Percentiles rank a stretch among this genome's conserved stretches.
These are phyloP conservation scores for Leucosporidium creatinivorum DNA, from an alignment of 768 basidiomycete species.

Conservation along the genomic window DNA sequence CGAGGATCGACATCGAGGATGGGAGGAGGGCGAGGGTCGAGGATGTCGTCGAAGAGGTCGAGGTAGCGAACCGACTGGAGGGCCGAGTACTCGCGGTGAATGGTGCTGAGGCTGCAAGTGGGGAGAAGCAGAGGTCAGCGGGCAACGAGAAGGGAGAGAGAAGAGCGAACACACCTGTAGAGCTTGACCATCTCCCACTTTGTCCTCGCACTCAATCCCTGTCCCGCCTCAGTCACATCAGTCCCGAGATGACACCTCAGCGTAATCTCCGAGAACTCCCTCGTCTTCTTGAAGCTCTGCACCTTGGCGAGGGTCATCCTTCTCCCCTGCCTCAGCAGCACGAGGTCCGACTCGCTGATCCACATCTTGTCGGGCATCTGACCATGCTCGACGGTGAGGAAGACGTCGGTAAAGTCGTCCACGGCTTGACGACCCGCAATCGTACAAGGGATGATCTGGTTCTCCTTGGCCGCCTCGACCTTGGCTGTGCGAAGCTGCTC, in stretches of 20 bases:
- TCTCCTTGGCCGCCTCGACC: constrained; percentile 52
- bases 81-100: constrained; percentile 86
- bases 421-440: constrained; percentile 62
- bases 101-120: constrained; percentile 67
- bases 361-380: constrained; percentile 62
- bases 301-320: constrained; percentile 64
- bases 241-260: constrained; percentile 51
- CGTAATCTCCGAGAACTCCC: constrained; percentile 52
- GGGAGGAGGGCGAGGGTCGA: constrained; percentile 57
- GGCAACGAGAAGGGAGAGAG: constrained; percentile 16
- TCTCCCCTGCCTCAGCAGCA: constrained; percentile 61
- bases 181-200: constrained; percentile 72
- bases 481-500: constrained; percentile 72
- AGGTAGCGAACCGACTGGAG: constrained; percentile 74
- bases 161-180: constrained; percentile 56
- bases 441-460: constrained; percentile 45
- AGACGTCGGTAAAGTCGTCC: constrained; percentile 77
- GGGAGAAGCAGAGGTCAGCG: background rate
- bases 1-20: constrained; percentile 46
- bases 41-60: constrained; percentile 62
- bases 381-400: constrained; percentile 53
- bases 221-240: constrained; percentile 46
- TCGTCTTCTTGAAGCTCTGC: constrained; percentile 46
- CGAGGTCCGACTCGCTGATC: constrained; percentile 72
- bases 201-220: constrained; percentile 58